These are phyloP conservation scores for Chalciporus sphaerocephalus DNA, from an alignment of 768 basidiomycete species.

Conservation along the genomic window DNA sequence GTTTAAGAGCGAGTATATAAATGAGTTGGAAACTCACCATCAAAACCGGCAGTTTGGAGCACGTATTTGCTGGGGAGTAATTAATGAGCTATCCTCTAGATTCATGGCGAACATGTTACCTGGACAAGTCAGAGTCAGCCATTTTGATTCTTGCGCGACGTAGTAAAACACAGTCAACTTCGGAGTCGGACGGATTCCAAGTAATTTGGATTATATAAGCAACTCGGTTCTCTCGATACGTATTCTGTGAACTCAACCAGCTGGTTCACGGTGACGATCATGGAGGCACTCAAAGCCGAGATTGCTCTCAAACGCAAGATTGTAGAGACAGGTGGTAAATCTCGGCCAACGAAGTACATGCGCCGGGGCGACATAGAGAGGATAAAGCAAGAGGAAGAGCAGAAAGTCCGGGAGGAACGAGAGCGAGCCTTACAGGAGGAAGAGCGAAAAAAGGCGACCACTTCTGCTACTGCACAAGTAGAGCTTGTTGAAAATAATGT, in stretches of 20 bases:
- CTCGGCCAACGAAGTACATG: constrained; percentile 81
- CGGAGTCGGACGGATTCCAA: constrained; percentile 31
- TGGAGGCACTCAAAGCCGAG: constrained; percentile 91
- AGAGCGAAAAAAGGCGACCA: constrained; percentile 14
- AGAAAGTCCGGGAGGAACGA: constrained; percentile 29
- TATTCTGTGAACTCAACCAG: neutral
- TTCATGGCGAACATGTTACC: constrained; percentile 34
- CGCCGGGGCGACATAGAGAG: constrained; percentile 86
- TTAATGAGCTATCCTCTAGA: constrained; percentile 11
- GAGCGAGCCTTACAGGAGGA: constrained; percentile 33
- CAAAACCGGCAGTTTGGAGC: constrained; percentile 94
- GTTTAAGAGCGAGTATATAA: constrained; percentile 5
- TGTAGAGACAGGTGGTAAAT: constrained; percentile 42
- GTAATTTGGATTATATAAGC: constrained; percentile 33
- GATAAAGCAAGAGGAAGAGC: constrained; percentile 46
- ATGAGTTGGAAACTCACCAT: constrained; percentile 47
- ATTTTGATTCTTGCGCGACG: constrained; percentile 45
- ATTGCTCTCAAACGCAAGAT: constrained; percentile 85
- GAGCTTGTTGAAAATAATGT: constrained; percentile 33
- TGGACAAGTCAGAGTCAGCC: constrained; percentile 58
- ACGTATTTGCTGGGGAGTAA: constrained; percentile 63
- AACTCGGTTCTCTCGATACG: neutral
- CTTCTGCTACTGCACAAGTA: constrained; percentile 18
- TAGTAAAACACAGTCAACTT: constrained; percentile 35
- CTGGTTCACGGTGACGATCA: constrained; percentile 27